Evolutionary conservation across 2,329 filamentous ascomycete genomes (phyloP), one percentile per base, ranked within the genome.

Genomic region (Epichloe sp.): DNA sequence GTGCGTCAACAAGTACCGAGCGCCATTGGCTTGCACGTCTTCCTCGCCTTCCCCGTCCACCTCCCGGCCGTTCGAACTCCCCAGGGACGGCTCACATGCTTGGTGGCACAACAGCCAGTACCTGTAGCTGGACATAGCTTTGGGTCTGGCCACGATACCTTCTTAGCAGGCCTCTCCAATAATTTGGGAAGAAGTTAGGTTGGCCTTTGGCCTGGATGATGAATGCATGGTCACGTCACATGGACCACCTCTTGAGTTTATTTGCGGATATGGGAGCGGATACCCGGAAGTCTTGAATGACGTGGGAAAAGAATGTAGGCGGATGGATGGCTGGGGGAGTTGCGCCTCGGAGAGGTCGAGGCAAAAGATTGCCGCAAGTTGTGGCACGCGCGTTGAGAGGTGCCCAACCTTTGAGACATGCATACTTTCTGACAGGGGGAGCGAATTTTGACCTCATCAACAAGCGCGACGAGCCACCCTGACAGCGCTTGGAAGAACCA

Each of bases 401-500:
- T 38, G 19, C 45, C 45, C 45, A 40, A 26, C 11, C 3, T 21
- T 40, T 44, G 41, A 43, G 41, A 43, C 41, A 43, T 23, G 31
- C 31, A 31, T 31, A 4, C 17, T 12, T 31, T 10, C 17, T 12
- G 35, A 38, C 45, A 47, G 19, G 35, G 45, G 44, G 19, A 12
- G 35, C 12, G 12, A 31, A 11, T 42, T 41, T 41, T 42, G 23
- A 11, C 26, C 47, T 43, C 36, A 38, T 38, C 44, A 43, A 51
- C 43, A 47, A 47, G 44, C 49, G 49, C 49, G n/a, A 34, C 36
- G 34, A 21, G n/a, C 35, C 45, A 40, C 10, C 42, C 42, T 51
- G 49, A 26, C 49, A 51, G 43, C 44, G 43, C 44, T 51, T 51
- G 49, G 36, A 19, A 46, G 41, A 26, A 45, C 35, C 19, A 46